These are phyloP conservation scores for Lipomyces yamadae DNA, from an alignment of 805 yeast species.

Conservation along the genomic window DNA sequence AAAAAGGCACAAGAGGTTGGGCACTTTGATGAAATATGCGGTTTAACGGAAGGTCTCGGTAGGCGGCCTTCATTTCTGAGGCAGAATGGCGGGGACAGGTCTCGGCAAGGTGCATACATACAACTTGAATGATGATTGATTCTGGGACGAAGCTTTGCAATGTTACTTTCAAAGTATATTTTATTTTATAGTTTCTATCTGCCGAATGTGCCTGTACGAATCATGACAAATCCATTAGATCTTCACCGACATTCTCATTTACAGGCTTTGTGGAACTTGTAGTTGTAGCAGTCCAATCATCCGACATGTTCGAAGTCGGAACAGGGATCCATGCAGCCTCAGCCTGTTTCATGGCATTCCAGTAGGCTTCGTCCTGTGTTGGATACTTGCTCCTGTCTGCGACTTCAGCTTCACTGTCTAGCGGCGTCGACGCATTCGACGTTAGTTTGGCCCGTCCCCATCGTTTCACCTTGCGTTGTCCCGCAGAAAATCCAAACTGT, in stretches of 20 bases:
- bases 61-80: conserved; percentile 25
- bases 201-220: not conserved
- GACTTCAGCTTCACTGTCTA: not conserved
- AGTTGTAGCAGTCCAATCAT: not conserved
- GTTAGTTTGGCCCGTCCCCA: not conserved
- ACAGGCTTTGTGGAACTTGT: not conserved
- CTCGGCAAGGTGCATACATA: conserved; percentile 6
- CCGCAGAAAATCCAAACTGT: not conserved
- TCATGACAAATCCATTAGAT: not conserved
- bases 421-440: not conserved
- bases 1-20: conserved; percentile 17
- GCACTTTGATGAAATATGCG: conserved; percentile 26
- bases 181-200: not conserved
- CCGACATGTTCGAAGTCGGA: not conserved
- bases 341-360: conserved; percentile 3
- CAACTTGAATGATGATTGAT: too few relatives aligned
- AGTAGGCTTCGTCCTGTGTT: not conserved
- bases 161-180: too few relatives aligned
- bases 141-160: too few relatives aligned
- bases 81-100: conserved; percentile 6
- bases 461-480: not conserved
- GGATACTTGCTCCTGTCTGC: not conserved
- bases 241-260: not conserved
- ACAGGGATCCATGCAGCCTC: conserved; percentile 4
- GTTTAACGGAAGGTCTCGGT: conserved; percentile 15